Base-by-base conservation (phyloP, 371 early-diverging fungal species). In the Mortierella sp. region DNA sequence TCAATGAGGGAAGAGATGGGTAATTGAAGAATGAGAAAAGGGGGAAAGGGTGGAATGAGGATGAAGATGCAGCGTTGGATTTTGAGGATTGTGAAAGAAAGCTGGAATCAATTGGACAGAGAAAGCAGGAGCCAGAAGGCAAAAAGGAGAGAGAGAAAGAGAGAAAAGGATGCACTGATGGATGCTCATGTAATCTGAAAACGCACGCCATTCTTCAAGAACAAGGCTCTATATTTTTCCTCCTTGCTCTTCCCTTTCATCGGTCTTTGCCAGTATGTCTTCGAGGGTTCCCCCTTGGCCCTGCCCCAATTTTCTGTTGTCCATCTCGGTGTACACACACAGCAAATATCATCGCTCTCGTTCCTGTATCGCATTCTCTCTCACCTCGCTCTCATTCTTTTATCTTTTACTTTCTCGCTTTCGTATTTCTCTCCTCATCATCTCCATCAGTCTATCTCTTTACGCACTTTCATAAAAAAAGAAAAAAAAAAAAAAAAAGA, bases 81-180 rank as follows among this genome's bases (percentile, higher is more conserved):
- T 11, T 8, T 6, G n/a, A 59, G 22, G 15, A 15, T 8, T 38
- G n/a, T 36, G 59, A 59, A 59, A 9, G 16, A 21, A 3, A 19
- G 38, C 3, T 59, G 59, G 4, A 59, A 36, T 38, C 38, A 28
- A 45, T 19, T 59, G 2, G 65, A 64, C 24, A 9, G 62, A 19
- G n/a, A 21, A 53, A 32, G 4, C 24, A n/a, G 28, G 4, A 40
- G n/a, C 3, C 32, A 60, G 36, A n/a, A 41, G 55, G 22, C 11
- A 6, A 60, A 22, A 55, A 57, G 19, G 22, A 22, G 47, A 57
- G 19, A 21, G 43, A 32, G 36, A 57, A 11, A n/a, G 21, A 67
- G 38, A 40, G 52, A 62, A 33, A 43, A n/a, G 21, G 55, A 10
- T 15, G 45, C 55, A 52, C 28, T 63, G 62, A 62, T 22, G 45